phyloP scores from a whole-genome alignment of 2,329 filamentous ascomycete species.

The Monosporascus ibericus region DNA sequence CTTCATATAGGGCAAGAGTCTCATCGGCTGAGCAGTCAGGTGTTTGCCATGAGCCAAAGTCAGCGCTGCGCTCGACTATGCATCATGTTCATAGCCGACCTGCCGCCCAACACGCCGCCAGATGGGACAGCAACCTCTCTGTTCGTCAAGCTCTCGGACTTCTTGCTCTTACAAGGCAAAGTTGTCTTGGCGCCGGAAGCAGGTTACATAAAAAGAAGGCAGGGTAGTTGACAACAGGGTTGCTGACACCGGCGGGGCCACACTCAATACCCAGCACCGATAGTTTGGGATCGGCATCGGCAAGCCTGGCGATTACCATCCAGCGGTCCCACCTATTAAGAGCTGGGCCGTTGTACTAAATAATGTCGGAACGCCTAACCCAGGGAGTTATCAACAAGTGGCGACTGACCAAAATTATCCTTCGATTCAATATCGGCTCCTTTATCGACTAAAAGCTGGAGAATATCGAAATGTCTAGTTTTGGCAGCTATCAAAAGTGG shows the following conservation, averaged over 20 bases:
- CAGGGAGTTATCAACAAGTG: too few species aligned
- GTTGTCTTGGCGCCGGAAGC: not conserved
- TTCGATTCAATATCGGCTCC: too few species aligned
- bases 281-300: not conserved
- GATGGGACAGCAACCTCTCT: not conserved
- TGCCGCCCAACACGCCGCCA: slow-evolving; percentile 44
- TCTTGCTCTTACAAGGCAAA: not conserved
- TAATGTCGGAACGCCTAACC: too few species aligned
- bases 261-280: not conserved
- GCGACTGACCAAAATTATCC: too few species aligned
- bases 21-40: slow-evolving; percentile 15
- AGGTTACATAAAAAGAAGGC: not conserved
- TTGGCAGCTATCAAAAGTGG: too few species aligned
- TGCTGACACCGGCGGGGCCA: not conserved
- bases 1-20: not conserved
- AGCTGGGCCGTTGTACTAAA: too few species aligned
- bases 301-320: not conserved
- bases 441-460: too few species aligned
- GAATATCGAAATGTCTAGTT: too few species aligned
- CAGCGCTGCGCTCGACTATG: slow-evolving; percentile 19
- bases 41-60: slow-evolving; percentile 14
- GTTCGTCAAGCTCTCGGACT: not conserved
- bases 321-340: not conserved
- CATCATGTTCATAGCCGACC: slow-evolving; percentile 41
- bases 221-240: not conserved